A percentile compares a stretch with the other conserved stretches of the same genome.
These are phyloP conservation scores for Amylostereum areolatum DNA, from an alignment of 1,284 basidiomycete species.

Conservation along the genomic window DNA sequence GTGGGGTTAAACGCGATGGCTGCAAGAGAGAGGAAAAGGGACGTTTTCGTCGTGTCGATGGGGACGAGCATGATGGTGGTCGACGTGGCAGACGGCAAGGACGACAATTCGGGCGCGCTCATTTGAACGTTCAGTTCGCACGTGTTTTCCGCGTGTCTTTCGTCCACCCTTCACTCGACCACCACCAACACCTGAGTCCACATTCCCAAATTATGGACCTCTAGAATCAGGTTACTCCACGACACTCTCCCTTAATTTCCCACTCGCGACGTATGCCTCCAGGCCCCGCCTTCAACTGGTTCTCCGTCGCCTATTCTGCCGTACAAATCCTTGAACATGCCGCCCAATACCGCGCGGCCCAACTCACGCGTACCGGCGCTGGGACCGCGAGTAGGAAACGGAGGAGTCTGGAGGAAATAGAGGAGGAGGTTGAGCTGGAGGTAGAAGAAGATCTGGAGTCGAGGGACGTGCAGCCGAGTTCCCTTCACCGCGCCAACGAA, in stretches of 20 bases:
- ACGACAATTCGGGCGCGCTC: too few relatives aligned
- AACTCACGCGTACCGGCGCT: constrained; percentile 26
- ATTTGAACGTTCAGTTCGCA: too few relatives aligned
- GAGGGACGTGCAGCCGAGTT: background rate
- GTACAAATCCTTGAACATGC: constrained; percentile 57
- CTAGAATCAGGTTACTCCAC: background rate
- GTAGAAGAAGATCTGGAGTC: background rate
- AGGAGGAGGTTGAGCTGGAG: background rate
- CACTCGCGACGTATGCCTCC: constrained; percentile 48
- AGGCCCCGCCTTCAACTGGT: constrained; percentile 62
- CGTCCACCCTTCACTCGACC: too few relatives aligned
- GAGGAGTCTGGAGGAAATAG: background rate
- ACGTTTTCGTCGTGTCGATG: constrained; percentile 59
- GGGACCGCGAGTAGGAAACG: constrained; percentile 6
- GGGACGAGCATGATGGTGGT: background rate
- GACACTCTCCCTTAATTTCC: background rate
- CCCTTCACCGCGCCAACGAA: background rate
- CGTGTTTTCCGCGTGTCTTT: too few relatives aligned
- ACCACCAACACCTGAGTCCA: too few relatives aligned
- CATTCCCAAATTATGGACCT: too few relatives aligned
- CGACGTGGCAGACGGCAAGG: background rate
- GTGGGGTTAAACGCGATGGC: constrained; percentile 85
- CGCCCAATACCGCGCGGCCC: constrained; percentile 48
- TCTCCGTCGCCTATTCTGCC: constrained; percentile 56
- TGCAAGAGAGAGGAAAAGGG: constrained; percentile 58